A percentile compares a stretch with the other conserved stretches of the same genome.
phyloP scores from a whole-genome alignment of 2,329 filamentous ascomycete genomes.

The Ophiostoma novo-ulmi region DNA sequence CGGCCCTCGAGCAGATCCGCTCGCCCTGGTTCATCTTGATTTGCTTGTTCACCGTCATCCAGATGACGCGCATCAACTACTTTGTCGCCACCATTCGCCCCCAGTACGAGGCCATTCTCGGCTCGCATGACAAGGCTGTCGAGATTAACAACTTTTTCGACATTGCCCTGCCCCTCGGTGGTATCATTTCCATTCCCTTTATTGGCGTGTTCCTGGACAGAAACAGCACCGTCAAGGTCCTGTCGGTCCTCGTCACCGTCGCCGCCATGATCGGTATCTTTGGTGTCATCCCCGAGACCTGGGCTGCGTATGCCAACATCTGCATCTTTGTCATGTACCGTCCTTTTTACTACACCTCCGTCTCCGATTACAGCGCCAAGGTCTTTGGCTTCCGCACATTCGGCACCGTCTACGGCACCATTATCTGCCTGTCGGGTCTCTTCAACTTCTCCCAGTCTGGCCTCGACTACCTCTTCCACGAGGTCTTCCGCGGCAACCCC shows the following conservation, averaged over 20 bases:
- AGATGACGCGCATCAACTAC: conserved; percentile 83
- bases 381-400: conserved; percentile 91
- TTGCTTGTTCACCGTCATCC: conserved; percentile 70
- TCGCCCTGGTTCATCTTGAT: conserved; percentile 83
- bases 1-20: conserved; percentile 65
- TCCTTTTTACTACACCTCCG: conserved; percentile 85
- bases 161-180: conserved; percentile 69
- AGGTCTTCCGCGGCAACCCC: conserved; percentile 65
- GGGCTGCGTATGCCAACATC: conserved; percentile 72
- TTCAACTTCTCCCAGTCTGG: conserved; percentile 80
- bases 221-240: conserved; percentile 65
- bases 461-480: conserved; percentile 72
- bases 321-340: conserved; percentile 77
- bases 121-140: conserved; percentile 55
- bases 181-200: conserved; percentile 78
- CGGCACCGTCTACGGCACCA: conserved; percentile 86
- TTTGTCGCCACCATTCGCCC: conserved; percentile 81
- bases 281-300: conserved; percentile 63
- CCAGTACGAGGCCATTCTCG: conserved; percentile 74
- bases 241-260: conserved; percentile 62
- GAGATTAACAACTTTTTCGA: conserved; percentile 82
- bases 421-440: conserved; percentile 79
- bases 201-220: conserved; percentile 76
- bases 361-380: conserved; percentile 84
- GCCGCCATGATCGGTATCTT: conserved; percentile 73